phyloP scores from a whole-genome alignment of 192 early-diverging fungal genomes.

The Radiomyces spectabilis region DNA sequence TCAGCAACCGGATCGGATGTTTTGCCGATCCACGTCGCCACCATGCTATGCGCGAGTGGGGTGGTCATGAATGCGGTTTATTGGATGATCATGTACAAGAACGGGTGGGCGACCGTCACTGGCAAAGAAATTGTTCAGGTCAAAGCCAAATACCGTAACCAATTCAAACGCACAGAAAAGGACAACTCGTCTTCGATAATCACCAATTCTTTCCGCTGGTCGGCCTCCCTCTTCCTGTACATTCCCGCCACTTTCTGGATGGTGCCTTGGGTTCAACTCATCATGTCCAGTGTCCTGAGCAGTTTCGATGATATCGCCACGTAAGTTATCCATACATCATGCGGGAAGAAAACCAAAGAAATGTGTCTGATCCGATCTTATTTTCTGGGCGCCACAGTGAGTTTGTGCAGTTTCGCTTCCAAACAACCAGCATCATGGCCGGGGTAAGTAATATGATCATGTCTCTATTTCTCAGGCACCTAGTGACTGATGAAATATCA shows the following conservation, averaged over 20 bases:
- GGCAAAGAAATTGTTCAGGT: conserved; percentile 4
- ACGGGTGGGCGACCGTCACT: conserved; percentile 4
- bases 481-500: no score
- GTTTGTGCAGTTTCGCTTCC: conserved; percentile 21
- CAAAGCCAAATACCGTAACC: not conserved
- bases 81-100: conserved; percentile 34
- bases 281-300: conserved; percentile 24
- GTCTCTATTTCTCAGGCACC: no score
- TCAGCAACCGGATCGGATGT: conserved; percentile 27
- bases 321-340: not conserved
- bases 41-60: conserved; percentile 41
- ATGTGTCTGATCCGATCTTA: not conserved
- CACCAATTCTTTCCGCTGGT: no score
- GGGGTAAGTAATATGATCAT: conserved; percentile 5
- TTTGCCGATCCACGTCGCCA: conserved; percentile 35
- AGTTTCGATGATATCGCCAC: conserved; percentile 26
- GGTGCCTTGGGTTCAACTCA: conserved; percentile 16
- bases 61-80: conserved; percentile 40
- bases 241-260: conserved; percentile 22
- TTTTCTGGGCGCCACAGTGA: conserved; percentile 4
- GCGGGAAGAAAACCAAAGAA: not conserved
- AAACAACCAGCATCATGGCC: conserved; percentile 17
- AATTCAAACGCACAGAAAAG: conserved; percentile 3
- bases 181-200: no score
- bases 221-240: no score